Conservation (phyloP, 768 basidiomycete species). For the Tylopilus sp. region DNA sequence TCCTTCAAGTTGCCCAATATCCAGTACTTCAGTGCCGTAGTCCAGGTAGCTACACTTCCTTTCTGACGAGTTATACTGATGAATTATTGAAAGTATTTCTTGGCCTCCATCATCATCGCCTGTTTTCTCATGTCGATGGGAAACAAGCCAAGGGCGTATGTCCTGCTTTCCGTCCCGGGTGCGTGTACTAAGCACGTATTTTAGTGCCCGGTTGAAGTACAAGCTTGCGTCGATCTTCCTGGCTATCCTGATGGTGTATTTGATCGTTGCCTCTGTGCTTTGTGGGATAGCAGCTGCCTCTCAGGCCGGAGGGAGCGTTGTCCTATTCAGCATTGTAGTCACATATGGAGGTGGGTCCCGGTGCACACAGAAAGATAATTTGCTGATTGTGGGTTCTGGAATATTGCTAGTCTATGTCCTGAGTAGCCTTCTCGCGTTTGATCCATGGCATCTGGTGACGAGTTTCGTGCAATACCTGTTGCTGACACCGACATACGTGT, state of each 20-base stretch:
- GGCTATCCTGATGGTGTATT: constrained; percentile 76
- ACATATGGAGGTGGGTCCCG: constrained; percentile 69
- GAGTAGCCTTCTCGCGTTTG: constrained; percentile 78
- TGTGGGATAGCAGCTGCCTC: constrained; percentile 71
- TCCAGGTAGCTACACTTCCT: constrained; percentile 50
- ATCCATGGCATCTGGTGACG: constrained; percentile 96
- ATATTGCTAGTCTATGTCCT: constrained; percentile 59
- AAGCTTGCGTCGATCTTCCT: constrained; percentile 70
- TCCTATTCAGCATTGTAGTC: constrained; percentile 82
- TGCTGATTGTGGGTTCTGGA: background rate
- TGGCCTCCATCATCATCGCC: constrained; percentile 82
- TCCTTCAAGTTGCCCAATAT: constrained; percentile 64
- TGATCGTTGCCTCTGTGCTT: constrained; percentile 77
- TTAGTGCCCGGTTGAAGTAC: constrained; percentile 57
- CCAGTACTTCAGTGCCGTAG: constrained; percentile 67
- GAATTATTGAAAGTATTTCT: constrained; percentile 54
- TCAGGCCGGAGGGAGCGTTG: constrained; percentile 63
- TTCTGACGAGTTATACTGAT: constrained; percentile 3
- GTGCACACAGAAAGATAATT: background rate
- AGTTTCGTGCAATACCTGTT: constrained; percentile 88
- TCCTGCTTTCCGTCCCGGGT: background rate
- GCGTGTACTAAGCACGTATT: constrained; percentile 3
- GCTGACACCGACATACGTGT: constrained; percentile 78
- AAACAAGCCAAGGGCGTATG: constrained; percentile 82
- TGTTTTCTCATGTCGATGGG: constrained; percentile 96